Evolutionary conservation across 1,139 yeast species (phyloP).

Genomic region (Protomyces pachydermus): DNA sequence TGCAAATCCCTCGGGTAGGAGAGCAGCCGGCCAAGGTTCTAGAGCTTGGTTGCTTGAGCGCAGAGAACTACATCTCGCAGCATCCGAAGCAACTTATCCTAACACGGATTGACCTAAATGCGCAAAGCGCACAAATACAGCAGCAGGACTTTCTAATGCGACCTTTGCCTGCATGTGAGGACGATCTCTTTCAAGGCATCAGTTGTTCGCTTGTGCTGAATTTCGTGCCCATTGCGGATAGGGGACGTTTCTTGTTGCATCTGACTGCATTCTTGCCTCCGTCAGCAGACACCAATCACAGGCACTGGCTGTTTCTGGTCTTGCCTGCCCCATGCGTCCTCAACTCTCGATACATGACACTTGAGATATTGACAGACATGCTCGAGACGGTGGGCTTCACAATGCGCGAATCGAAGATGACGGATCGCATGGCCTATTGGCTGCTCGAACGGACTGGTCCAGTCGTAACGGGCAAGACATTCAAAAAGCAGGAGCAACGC

Average conservation of each 20-base stretch:
- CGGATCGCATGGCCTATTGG: conserved; percentile 77
- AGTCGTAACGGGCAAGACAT: conserved; percentile 1
- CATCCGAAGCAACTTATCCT: not conserved
- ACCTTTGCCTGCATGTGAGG: conserved; percentile 40
- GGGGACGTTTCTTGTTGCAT: conserved; percentile 73
- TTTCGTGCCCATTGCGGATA: conserved; percentile 68
- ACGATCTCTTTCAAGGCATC: conserved; percentile 53
- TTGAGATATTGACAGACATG: conserved; percentile 45
- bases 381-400: conserved; percentile 58
- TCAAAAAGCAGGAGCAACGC: conserved; percentile 22
- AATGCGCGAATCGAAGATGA: conserved; percentile 49
- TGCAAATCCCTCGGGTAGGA: not conserved
- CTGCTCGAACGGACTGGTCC: conserved; percentile 47
- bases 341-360: conserved; percentile 73
- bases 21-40: conserved; percentile 7
- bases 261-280: conserved; percentile 54
- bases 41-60: conserved; percentile 28
- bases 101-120: conserved; percentile 65
- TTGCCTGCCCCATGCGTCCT: conserved; percentile 79
- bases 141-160: conserved; percentile 82
- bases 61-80: conserved; percentile 24
- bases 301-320: conserved; percentile 59
- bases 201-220: conserved; percentile 84
- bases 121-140: conserved; percentile 64
- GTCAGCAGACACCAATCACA: conserved; percentile 9